Base-by-base conservation (phyloP, 192 early-diverging fungal species). In the Coemansia umbellata region DNA sequence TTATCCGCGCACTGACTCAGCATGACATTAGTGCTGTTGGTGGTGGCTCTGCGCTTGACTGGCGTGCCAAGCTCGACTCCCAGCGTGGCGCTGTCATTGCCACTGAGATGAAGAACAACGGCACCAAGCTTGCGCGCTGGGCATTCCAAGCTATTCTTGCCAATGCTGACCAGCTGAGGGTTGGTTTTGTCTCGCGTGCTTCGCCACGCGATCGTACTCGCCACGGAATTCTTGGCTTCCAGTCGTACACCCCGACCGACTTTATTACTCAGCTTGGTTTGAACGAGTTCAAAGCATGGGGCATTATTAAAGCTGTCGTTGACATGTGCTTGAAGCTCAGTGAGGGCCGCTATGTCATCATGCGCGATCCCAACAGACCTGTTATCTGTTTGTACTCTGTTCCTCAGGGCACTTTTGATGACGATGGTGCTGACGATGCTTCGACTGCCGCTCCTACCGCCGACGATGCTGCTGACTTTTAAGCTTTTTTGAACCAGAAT, bases 81-180 rank as follows among this genome's bases (percentile, higher is more conserved):
- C 91, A 94, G 70, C 86, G 95, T 53, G 96, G 92, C 56, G 95
- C 94, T 37, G 90, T 97, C 22, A 90, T 97, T 50, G 94, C 94
- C 1, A 92, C 91, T 23, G 96, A 97, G 65, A 92, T 95, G 82
- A 94, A 91, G 80, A 99, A 97, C 80, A 97, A 99, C 82, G 82
- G 85, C 53, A 87, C 88, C 78, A 95, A 96, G 67, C 81, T 99
- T 24, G 86, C 93, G 19, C 82, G 91, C 48, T 99, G 96, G 96
- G 89, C 92, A n/a, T 81, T 91, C 47, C 94, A 99, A 78, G 84
- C 82, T 31, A 69, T 97, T 21, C 79, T 99, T 47, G 79, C 92
- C 27, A 93, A 86, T n/a, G 89, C 85, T 21, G 89, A 93, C 37
- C 87, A 92, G 71, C 56, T 99, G 63, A 91, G 93, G 64, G 66